Evolutionary conservation across 768 basidiomycete species (phyloP), one percentile per base, ranked within the genome.

Genomic region (Amanita inopinata): DNA sequence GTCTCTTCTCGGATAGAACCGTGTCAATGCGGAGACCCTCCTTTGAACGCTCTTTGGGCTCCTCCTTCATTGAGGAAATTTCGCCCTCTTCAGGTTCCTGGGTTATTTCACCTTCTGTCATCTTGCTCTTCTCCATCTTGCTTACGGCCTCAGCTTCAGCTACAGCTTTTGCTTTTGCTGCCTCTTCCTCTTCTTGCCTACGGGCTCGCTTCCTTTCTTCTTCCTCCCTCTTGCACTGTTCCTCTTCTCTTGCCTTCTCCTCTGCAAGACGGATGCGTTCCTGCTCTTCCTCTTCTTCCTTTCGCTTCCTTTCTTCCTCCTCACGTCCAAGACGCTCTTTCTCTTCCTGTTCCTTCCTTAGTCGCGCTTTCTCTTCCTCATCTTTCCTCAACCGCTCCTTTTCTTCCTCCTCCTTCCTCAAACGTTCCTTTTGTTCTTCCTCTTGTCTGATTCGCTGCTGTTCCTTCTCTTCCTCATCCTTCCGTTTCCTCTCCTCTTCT

Each of bases 11-110:
- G 17, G 53, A 50, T 24, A 59, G 58, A 8, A 71, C 61, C 0
- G 83, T 82, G 57, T 78, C 79, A 58, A 85, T 83, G 33, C 81
- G 80, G 14, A 86, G 65, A 8, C 61, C 17, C 33, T 78, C 79
- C 54, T 75, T 78, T 24, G 61, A 54, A 35, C 66, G 78, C 46
- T 62, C 67, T 39, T 65, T 64, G n/a, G 52, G 42, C 27, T 68
- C 65, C 19, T 68, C 64, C 38, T 27, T 67, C 61, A 42, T 58
- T 53, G 23, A 51, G 49, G 44, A 62, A 65, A 31, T 60, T 30
- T 34, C 64, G 51, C 49, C 60, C 2, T 66, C 66, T 22, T 70
- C 66, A 18, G 61, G 56, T 34, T 76, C 64, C 48, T 68, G 67
- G 37, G 65, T 64, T 19, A 73, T 69, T 52, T 76, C 74, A 2